Base-by-base conservation (phyloP, 2,329 filamentous ascomycete species). In the Penicillium palitans region DNA sequence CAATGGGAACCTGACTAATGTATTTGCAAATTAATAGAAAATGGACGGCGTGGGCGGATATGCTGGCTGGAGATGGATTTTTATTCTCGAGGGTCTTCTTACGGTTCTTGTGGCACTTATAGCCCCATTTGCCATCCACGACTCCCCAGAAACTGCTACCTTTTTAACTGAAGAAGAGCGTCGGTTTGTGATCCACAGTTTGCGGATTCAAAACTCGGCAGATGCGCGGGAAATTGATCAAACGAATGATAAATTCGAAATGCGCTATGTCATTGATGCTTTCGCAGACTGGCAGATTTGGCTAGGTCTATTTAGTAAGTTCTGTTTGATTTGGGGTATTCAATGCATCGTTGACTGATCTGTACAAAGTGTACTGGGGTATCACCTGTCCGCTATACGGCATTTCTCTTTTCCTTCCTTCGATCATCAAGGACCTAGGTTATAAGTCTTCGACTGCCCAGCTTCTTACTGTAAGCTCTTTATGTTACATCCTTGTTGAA, bases 11-110 rank as follows among this genome's bases (percentile, higher is more conserved):
- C 8, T 8, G 15, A 12, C 17, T 13, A 41, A 51, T 44, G 4
- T 24, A 4, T 48, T 2, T 21, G 13, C 19, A n/a, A 6, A 37
- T 42, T 10, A 19, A 9, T 51, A 75, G 67, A 77, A 80, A 68
- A 82, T 84, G 79, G 76, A 81, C 49, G 81, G 81, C 1, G 72
- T 80, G 6, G 77, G 74, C 4, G 77, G 77, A 7, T 76, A 76
- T 47, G 71, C 71, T 17, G 80, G 79, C 45, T 82, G 80, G 80
- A 70, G 79, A 50, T 81, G 80, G 80, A 79, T 81, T 47, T 80
- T 81, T 58, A 80, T 81, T 40, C 65, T 81, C 13, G 80, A 83
- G 62, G 80, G 80, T 3, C 66, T 82, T 0, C 67, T 78, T 3
- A 81, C 79, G 1, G 69, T 80, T 9, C 50, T 78, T 4, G 70